Evolutionary conservation across 2,329 filamentous ascomycete genomes (phyloP).

Genomic region (Hymenoscyphus salicellus): DNA sequence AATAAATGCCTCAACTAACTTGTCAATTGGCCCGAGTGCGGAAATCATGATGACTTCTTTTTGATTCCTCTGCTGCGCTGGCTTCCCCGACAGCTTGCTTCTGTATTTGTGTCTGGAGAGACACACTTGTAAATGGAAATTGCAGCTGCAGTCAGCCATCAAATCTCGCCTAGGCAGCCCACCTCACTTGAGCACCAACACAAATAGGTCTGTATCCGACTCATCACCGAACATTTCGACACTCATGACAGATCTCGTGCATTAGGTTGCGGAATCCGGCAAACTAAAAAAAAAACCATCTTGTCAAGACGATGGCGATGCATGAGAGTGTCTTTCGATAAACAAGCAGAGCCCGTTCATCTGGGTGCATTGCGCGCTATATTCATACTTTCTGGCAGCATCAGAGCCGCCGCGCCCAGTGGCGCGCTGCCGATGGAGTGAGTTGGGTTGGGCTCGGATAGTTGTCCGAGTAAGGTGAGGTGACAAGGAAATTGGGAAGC

Average conservation of each 20-base stretch:
- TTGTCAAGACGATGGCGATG: neutral
- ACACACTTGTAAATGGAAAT: neutral
- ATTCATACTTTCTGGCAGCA: conserved; percentile 3
- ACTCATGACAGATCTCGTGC: conserved; percentile 3
- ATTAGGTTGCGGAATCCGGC: neutral
- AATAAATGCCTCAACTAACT: neutral
- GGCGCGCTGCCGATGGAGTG: neutral
- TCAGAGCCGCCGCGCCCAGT: conserved; percentile 2
- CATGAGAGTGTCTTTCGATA: neutral
- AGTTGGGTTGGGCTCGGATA: conserved; percentile 1
- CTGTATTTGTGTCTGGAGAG: neutral
- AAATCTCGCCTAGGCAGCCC: conserved; percentile 2
- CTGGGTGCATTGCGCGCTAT: neutral
- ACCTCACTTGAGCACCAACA: neutral
- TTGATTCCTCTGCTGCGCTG: neutral
- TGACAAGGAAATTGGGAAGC: neutral
- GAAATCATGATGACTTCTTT: neutral
- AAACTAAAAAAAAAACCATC: neutral
- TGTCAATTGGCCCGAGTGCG: too few species aligned
- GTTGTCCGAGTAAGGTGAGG: conserved; percentile 3
- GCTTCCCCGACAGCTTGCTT: neutral
- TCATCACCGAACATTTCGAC: neutral
- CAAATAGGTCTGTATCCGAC: conserved; percentile 2
- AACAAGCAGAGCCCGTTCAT: neutral
- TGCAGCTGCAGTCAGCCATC: neutral